Conservation (phyloP, 1,284 basidiomycete species). For the Apiotrichum sp. region DNA sequence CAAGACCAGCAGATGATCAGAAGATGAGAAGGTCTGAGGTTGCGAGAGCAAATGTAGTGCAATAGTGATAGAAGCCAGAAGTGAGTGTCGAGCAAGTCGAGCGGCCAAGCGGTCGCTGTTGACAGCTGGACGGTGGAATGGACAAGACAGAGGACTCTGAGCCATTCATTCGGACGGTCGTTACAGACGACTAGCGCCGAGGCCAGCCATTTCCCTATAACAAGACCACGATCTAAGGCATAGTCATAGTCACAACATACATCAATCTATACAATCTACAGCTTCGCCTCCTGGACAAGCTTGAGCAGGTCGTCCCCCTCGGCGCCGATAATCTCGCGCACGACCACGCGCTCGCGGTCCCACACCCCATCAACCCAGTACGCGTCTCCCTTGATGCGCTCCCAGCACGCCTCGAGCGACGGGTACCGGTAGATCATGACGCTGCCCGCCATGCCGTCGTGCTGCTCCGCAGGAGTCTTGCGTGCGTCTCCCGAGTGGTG, state of each 20-base stretch:
- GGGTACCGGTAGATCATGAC: constrained; percentile 34
- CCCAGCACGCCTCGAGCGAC: constrained; percentile 28
- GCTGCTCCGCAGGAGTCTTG: neutral
- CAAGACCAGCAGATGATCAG: no score
- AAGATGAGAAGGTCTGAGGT: no score
- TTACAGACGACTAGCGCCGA: no score
- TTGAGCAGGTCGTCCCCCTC: constrained; percentile 4
- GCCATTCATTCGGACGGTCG: no score
- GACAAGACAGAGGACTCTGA: no score
- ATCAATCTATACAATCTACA: neutral
- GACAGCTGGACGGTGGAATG: no score
- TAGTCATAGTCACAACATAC: neutral
- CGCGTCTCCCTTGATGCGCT: constrained; percentile 31
- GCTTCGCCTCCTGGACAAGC: neutral
- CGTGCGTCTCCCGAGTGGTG: neutral
- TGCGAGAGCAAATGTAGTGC: no score
- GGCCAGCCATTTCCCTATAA: no score
- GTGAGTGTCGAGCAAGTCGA: no score
- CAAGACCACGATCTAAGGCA: neutral
- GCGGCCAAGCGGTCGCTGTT: no score
- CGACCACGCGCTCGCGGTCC: constrained; percentile 21
- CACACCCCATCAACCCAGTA: constrained; percentile 41
- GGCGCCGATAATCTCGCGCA: constrained; percentile 4
- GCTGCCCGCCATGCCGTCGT: constrained; percentile 29
- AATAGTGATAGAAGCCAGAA: no score